phyloP scores from a whole-genome alignment of 257 asterid species.

The Cinchona pubescens region DNA sequence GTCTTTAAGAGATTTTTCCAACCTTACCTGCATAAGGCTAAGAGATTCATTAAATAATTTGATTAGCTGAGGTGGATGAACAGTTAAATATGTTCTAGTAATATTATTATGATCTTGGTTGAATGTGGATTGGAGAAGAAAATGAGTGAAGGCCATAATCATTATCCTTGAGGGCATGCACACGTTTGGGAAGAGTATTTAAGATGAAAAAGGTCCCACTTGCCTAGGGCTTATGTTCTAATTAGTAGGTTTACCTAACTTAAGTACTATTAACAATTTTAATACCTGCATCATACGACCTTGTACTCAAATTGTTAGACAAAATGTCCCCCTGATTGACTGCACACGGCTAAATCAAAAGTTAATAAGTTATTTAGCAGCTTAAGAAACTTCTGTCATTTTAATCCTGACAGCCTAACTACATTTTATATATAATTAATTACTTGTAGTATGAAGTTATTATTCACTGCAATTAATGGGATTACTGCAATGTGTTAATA shows the following conservation, averaged over 20 bases:
- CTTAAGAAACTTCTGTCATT: constrained; percentile 16
- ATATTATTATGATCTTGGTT: background rate
- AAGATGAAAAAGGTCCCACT: constrained; percentile 19
- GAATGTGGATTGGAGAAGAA: background rate
- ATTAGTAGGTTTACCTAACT: constrained; percentile 34
- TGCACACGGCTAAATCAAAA: constrained; percentile 24
- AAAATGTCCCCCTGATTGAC: constrained; percentile 32
- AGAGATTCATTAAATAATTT: too few relatives aligned
- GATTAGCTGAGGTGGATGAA: background rate
- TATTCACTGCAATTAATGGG: background rate
- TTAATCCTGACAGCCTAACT: background rate
- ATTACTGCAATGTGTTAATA: background rate
- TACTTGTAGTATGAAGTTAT: background rate
- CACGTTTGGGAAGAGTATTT: constrained; percentile 21
- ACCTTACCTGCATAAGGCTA: background rate
- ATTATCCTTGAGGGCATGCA: constrained; percentile 16
- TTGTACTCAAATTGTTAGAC: constrained; percentile 32
- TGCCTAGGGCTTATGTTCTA: constrained; percentile 12
- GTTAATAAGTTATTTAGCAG: background rate
- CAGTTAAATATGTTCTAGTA: background rate
- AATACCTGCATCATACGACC: constrained; percentile 14
- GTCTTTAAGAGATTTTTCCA: background rate
- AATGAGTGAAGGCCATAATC: background rate
- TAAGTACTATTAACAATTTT: constrained; percentile 6
- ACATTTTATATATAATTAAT: background rate